Evolutionary conservation across 1,139 yeast species (phyloP).

Genomic region (Yamadazyma triangularis): DNA sequence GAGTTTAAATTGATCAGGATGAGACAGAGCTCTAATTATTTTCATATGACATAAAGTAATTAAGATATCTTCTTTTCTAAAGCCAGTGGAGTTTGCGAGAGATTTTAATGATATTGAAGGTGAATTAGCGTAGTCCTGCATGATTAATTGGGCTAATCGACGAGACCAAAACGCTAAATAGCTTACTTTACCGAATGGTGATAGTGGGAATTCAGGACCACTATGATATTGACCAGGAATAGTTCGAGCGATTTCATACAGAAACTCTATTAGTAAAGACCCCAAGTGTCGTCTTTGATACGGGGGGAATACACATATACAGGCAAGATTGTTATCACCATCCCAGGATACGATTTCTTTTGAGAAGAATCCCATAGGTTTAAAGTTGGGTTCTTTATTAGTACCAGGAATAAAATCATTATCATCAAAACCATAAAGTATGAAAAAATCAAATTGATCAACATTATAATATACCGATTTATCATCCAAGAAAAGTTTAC

Average conservation of each 20-base stretch:
- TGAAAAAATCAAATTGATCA: constrained; percentile 75
- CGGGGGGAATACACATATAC: constrained; percentile 89
- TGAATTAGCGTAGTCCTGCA: constrained; percentile 8
- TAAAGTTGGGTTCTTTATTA: constrained; percentile 13
- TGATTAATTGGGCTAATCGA: constrained; percentile 17
- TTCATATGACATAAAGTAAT: constrained; percentile 60
- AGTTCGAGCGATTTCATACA: constrained; percentile 61
- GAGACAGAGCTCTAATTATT: constrained; percentile 28
- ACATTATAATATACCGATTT: constrained; percentile 82
- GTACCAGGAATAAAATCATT: constrained; percentile 15
- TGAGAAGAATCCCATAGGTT: constrained; percentile 89
- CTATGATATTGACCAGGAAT: constrained; percentile 52
- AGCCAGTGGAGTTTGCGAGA: constrained; percentile 59
- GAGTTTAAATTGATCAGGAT: constrained; percentile 11
- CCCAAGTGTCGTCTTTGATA: constrained; percentile 80
- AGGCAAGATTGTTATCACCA: constrained; percentile 74
- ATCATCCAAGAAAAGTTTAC: constrained; percentile 85
- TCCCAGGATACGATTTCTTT: constrained; percentile 84
- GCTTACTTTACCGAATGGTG: constrained; percentile 72
- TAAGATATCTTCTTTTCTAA: constrained; percentile 65
- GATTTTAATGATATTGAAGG: constrained; percentile 40
- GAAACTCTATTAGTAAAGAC: constrained; percentile 73
- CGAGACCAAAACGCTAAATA: constrained; percentile 79
- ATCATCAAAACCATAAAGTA: constrained; percentile 51
- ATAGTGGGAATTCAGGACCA: constrained; percentile 90